phyloP scores from a whole-genome alignment of 2,329 filamentous ascomycete genomes.

The Pseudofabraea citricarpa region DNA sequence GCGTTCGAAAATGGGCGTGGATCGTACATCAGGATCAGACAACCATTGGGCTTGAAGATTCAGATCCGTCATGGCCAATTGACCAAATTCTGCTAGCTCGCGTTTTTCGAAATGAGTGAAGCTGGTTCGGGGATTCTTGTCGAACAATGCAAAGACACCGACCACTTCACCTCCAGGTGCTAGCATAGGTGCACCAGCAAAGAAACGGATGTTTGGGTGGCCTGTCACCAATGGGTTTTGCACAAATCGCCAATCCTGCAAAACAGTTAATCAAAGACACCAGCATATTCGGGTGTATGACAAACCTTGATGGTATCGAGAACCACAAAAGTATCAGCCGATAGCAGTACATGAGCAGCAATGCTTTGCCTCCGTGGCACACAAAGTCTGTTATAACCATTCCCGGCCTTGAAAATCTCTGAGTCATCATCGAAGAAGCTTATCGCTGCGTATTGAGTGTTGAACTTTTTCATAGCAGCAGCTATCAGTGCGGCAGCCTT shows the following conservation, averaged over 20 bases:
- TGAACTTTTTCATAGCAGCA: slow-evolving; percentile 23
- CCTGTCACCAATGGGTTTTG: slow-evolving; percentile 26
- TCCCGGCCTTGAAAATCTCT: slow-evolving; percentile 28
- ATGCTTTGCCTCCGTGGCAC: slow-evolving; percentile 27
- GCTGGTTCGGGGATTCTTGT: slow-evolving; percentile 16
- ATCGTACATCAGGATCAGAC: slow-evolving; percentile 6
- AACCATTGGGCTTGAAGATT: slow-evolving; percentile 6
- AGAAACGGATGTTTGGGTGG: slow-evolving; percentile 28
- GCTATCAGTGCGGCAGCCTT: slow-evolving; percentile 17
- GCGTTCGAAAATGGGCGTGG: slow-evolving; percentile 8
- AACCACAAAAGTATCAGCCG: slow-evolving; percentile 28
- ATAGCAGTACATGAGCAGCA: slow-evolving; percentile 31
- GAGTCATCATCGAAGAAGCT: slow-evolving; percentile 28
- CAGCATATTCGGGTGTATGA: no score
- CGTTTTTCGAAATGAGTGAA: slow-evolving; percentile 22
- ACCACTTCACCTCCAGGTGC: slow-evolving; percentile 23
- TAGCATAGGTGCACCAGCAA: slow-evolving; percentile 31
- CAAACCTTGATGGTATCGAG: slow-evolving; percentile 28
- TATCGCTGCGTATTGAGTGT: slow-evolving; percentile 23
- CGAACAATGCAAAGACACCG: slow-evolving; percentile 28
- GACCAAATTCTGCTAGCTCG: slow-evolving; percentile 25
- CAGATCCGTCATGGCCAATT: slow-evolving; percentile 12
- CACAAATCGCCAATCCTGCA: slow-evolving; percentile 32
- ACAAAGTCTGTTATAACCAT: slow-evolving; percentile 20
- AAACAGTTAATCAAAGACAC: no score